Base-by-base conservation (phyloP, 768 basidiomycete species). In the Suillus alpinus region DNA sequence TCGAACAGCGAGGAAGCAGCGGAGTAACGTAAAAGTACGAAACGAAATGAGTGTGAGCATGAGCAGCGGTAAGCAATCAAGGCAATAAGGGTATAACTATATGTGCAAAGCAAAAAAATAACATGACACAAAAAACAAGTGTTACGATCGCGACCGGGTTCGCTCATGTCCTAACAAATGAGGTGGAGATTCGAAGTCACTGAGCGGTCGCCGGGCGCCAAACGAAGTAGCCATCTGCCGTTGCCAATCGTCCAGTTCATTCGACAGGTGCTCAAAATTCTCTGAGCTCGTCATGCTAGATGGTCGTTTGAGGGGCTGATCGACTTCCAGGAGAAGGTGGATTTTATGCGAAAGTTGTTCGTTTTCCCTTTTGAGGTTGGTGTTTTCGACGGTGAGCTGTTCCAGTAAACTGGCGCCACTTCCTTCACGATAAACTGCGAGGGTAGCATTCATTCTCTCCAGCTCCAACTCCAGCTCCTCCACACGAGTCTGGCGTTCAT, bases 271-370 rank as follows among this genome's bases (percentile, higher is more conserved):
- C 69, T 91, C 89, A 65, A 91, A 91, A 69, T 91, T 91, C 68
- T 94, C 92, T 20, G 89, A 91, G 75, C 91, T 93, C 36, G 91
- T 89, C 60, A 84, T 86, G 69, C 92, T 94, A 51, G 81, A 78
- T 46, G 86, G 85, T 36, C 83, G 83, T 34, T 86, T 86, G 68
- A 88, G 92, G 23, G 89, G 84, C 66, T 91, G 89, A 67, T 94
- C 92, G 47, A 91, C 92, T 67, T 94, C 92, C 57, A 96, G 83
- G 16, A 96, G 80, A 51, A 95, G 81, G 59, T 87, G 90, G 66
- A 96, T 94, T 81, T 94, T 94, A 72, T 92, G 92, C n/a, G 89
- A 88, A 47, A 95, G 83, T 66, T 94, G 87, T 69, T 92, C 89
- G 72, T 95, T 95, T 75, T 95, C 92, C 59, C 86, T 84, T 72